A percentile compares a stretch with the other conserved stretches of the same genome.
These are phyloP conservation scores for Linum usitatissimum DNA, from an alignment of 345 rosid species.

Conservation along the genomic window DNA sequence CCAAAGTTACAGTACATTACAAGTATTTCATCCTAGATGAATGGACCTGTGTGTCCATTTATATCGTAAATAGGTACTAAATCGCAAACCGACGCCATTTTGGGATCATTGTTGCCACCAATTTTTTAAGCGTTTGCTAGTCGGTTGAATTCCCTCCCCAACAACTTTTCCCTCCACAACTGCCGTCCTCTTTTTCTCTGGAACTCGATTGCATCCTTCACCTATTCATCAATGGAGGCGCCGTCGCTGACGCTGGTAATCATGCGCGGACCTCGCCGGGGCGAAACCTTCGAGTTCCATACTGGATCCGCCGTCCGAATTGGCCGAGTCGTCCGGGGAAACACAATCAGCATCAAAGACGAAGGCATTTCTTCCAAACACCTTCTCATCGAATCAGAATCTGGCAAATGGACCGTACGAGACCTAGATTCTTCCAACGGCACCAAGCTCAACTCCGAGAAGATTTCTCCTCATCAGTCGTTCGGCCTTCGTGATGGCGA, in stretches of 20 bases:
- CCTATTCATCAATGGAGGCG: neutral
- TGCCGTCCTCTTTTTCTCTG: neutral
- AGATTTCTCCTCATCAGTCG: constrained; percentile 30
- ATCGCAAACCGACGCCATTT: too few species aligned
- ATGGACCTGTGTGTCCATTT: too few species aligned
- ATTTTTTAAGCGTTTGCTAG: too few species aligned
- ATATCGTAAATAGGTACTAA: too few species aligned
- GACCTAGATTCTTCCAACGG: constrained; percentile 89
- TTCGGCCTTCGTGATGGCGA: constrained; percentile 48
- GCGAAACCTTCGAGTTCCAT: constrained; percentile 44
- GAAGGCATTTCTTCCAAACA: constrained; percentile 80
- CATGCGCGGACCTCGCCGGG: constrained; percentile 53
- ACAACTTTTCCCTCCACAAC: neutral
- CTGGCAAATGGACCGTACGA: constrained; percentile 51
- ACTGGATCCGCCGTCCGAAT: constrained; percentile 40
- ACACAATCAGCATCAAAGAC: constrained; percentile 54
- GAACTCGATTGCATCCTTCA: neutral
- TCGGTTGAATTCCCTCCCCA: too few species aligned
- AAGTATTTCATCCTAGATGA: too few species aligned
- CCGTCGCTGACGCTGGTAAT: constrained; percentile 34
- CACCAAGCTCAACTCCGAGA: constrained; percentile 39
- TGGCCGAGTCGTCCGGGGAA: constrained; percentile 72
- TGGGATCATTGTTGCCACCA: too few species aligned
- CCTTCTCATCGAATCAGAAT: constrained; percentile 39
- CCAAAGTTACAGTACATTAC: too few species aligned